A percentile compares a stretch with the other conserved stretches of the same genome.
Conservation (phyloP, 208 protist genomes). For the Balamuthia mandrillaris region DNA sequence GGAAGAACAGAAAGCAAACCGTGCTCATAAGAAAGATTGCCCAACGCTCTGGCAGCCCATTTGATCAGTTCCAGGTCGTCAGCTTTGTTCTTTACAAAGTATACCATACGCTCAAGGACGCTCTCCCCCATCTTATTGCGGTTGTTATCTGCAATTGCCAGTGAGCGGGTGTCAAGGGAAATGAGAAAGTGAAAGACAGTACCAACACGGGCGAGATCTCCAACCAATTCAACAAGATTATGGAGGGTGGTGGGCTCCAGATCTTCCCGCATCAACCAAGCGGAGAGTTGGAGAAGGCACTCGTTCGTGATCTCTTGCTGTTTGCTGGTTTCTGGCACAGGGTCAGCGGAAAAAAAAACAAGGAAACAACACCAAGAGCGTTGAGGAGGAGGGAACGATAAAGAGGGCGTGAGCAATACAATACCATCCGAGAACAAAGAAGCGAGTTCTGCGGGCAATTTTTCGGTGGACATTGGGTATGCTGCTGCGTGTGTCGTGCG, state of each 20-base stretch:
- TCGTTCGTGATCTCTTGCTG: background rate
- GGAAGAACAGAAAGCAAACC: background rate
- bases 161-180: background rate
- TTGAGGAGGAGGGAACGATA: too few relatives aligned
- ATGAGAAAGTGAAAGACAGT: background rate
- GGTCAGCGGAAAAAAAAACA: too few relatives aligned
- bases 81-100: background rate
- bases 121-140: background rate
- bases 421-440: too few relatives aligned
- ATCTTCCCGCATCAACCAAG: background rate
- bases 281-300: background rate
- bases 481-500: too few relatives aligned
- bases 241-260: background rate
- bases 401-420: too few relatives aligned
- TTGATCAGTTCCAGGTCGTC: background rate
- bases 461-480: too few relatives aligned
- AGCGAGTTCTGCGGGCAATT: too few relatives aligned
- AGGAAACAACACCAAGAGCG: too few relatives aligned
- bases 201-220: constrained; percentile 29
- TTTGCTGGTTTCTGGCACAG: too few relatives aligned
- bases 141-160: background rate
- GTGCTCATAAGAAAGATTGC: constrained; percentile 33
- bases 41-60: constrained; percentile 19
- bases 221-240: background rate
- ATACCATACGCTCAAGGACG: constrained; percentile 23